Evolutionary conservation across 2,329 filamentous ascomycete species (phyloP).

Genomic region (Venturia oleaginea): DNA sequence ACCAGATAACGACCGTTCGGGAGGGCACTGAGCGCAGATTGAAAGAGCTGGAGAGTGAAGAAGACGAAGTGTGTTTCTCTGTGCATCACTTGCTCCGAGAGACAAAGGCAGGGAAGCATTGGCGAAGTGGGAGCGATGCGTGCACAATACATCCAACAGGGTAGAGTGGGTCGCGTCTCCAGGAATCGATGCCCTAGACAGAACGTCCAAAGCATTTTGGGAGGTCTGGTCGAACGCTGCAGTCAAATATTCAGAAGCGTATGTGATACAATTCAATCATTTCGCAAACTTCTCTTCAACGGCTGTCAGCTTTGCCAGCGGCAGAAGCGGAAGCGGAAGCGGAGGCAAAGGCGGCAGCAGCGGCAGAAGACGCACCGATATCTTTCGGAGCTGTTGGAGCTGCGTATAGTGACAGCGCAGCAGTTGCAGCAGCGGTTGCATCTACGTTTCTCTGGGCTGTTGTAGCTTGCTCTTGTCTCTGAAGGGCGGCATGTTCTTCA

Average conservation of each 20-base stretch:
- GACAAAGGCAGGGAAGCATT: neutral
- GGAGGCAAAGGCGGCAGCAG: neutral
- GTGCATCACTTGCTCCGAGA: neutral
- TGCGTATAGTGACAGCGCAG: neutral
- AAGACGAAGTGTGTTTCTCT: neutral
- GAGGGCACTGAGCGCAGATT: neutral
- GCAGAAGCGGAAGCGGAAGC: conserved; percentile 1
- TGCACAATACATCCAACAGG: neutral
- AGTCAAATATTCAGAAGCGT: neutral
- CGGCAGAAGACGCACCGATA: neutral
- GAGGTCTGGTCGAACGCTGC: neutral
- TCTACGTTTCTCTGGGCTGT: neutral
- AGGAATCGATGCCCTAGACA: neutral
- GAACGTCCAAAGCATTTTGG: neutral
- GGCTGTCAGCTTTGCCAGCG: neutral
- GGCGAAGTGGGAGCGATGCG: neutral
- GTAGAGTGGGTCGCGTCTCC: neutral
- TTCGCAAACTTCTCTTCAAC: neutral
- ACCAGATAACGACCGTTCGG: neutral
- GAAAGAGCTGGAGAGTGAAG: neutral
- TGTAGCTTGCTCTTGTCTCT: neutral
- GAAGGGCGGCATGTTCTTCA: neutral
- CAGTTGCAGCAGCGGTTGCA: neutral
- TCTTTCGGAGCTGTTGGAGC: neutral
- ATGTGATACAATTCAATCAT: neutral